These are phyloP conservation scores for Orbilia ellipsospora DNA, from an alignment of 2,329 filamentous ascomycete species.

Conservation along the genomic window DNA sequence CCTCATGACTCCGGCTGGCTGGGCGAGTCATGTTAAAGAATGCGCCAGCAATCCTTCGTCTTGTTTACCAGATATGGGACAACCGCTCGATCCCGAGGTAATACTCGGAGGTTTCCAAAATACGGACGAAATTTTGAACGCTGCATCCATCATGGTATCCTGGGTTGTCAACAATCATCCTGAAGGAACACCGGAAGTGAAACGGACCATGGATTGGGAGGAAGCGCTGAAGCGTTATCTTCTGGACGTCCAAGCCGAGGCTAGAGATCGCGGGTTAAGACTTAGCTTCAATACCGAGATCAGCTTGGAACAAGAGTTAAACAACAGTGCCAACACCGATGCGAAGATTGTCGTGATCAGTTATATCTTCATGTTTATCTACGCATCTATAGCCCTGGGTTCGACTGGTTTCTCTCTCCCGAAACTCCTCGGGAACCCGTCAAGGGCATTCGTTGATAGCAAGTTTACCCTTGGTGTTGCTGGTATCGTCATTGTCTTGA, in stretches of 20 bases:
- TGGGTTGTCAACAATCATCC: constrained; percentile 93
- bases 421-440: constrained; percentile 82
- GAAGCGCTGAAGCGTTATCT: constrained; percentile 78
- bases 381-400: constrained; percentile 90
- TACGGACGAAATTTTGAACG: constrained; percentile 74
- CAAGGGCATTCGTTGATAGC: constrained; percentile 88
- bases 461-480: constrained; percentile 96
- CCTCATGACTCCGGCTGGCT: constrained; percentile 72
- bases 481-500: constrained; percentile 93
- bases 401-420: constrained; percentile 83
- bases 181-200: constrained; percentile 77
- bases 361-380: constrained; percentile 98
- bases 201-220: constrained; percentile 89
- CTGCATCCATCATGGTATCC: constrained; percentile 84
- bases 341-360: constrained; percentile 96
- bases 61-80: constrained; percentile 88
- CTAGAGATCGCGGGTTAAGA: constrained; percentile 78
- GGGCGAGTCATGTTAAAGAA: constrained; percentile 76
- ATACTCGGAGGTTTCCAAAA: constrained; percentile 83
- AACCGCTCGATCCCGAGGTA: constrained; percentile 86
- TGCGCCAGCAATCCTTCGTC: constrained; percentile 82
- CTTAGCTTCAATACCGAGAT: constrained; percentile 96
- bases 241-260: constrained; percentile 82
- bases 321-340: constrained; percentile 98
- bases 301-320: constrained; percentile 92